Conservation (phyloP, 176 grass and related monocot species). For the Oryza meyeriana region DNA sequence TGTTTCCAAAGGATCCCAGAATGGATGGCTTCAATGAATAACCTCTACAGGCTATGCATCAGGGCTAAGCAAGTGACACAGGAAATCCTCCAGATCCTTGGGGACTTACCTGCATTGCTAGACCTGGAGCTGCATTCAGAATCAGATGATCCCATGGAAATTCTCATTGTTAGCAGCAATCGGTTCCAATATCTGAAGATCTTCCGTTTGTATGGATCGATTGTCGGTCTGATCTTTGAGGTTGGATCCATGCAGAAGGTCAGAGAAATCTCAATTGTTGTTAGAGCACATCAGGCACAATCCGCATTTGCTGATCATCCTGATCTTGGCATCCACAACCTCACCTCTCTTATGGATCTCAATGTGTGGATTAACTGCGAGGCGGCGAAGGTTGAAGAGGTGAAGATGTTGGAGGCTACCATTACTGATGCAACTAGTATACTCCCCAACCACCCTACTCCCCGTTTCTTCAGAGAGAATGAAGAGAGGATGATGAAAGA, state of each 20-base stretch:
- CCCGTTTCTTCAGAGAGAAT: not conserved
- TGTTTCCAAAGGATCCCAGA: not conserved
- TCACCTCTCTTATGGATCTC: constrained; percentile 15
- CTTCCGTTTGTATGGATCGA: not conserved
- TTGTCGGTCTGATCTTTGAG: constrained; percentile 14
- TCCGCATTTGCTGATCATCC: not conserved
- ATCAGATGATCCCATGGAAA: constrained; percentile 1
- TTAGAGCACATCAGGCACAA: not conserved
- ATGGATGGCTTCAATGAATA: not conserved
- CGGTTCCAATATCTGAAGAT: constrained; percentile 9
- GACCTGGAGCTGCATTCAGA: not conserved
- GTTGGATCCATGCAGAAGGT: not conserved
- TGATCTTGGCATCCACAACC: constrained; percentile 25
- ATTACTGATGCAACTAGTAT: not conserved
- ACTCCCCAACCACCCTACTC: not conserved
- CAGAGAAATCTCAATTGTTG: not conserved
- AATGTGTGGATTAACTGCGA: constrained; percentile 11
- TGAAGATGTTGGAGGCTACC: constrained; percentile 4
- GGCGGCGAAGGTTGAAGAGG: not conserved
- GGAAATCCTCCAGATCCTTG: not conserved
- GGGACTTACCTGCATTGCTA: not conserved
- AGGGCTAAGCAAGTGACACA: not conserved
- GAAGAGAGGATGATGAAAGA: not conserved
- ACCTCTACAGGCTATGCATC: not conserved
- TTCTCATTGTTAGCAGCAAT: not conserved